Percentiles rank a stretch among this genome's conserved stretches.
Conservation (phyloP, 1,284 basidiomycete genomes). For the Moniliophthora roreri region DNA sequence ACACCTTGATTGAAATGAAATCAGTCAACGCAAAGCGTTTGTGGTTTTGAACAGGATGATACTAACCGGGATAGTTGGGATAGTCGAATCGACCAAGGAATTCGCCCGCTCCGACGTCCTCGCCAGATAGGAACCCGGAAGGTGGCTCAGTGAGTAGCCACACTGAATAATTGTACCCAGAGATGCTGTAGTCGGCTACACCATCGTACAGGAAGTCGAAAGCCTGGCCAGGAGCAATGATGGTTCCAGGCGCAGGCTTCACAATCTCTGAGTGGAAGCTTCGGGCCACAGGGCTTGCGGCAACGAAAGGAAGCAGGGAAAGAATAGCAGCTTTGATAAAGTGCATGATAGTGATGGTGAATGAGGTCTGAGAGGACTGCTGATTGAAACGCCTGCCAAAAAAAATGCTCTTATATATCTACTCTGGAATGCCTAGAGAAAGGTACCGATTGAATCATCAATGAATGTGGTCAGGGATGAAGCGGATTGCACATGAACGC, state of each 20-base stretch:
- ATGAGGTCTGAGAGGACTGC: background rate
- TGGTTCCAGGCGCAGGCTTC: conserved; percentile 23
- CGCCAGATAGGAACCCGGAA: conserved; percentile 22
- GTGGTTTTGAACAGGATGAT: background rate
- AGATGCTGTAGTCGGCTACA: conserved; percentile 38
- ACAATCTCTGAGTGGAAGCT: conserved; percentile 10
- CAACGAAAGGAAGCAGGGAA: conserved; percentile 12
- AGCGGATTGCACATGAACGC: no score
- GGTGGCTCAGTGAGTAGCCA: conserved; percentile 31
- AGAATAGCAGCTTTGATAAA: conserved; percentile 9
- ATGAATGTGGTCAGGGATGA: no score
- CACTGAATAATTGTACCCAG: conserved; percentile 39
- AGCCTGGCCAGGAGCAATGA: conserved; percentile 24
- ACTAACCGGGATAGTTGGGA: conserved; percentile 37
- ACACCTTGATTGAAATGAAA: conserved; percentile 25
- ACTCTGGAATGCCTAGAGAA: no score
- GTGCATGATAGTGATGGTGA: conserved; percentile 10
- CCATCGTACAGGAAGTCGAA: conserved; percentile 34
- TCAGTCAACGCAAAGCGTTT: conserved; percentile 15
- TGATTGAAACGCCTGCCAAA: no score
- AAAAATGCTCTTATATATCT: no score
- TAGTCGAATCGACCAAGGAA: conserved; percentile 39
- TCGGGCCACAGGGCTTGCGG: conserved; percentile 17
- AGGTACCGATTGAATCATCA: no score
- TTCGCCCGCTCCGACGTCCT: conserved; percentile 31